A percentile compares a stretch with the other conserved stretches of the same genome.
Evolutionary conservation across 495 filamentous ascomycete species (phyloP).

Genomic region (Opeltia flavorubescens): DNA sequence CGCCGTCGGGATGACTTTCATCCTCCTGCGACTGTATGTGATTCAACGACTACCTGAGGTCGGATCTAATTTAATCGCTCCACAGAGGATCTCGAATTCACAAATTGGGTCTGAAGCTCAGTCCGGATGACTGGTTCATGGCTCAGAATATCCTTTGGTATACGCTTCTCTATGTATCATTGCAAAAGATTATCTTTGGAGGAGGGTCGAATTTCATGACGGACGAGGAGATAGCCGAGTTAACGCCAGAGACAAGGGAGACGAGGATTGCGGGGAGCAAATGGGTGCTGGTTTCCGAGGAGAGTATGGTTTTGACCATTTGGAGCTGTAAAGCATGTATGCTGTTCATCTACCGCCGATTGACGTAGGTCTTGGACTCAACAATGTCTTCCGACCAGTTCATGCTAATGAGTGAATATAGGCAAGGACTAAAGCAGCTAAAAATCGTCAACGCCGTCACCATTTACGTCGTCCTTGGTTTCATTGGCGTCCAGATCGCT

Average conservation of each 20-base stretch:
- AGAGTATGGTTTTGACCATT: conserved; percentile 35
- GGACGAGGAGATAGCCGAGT: conserved; percentile 21
- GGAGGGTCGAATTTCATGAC: conserved; percentile 42
- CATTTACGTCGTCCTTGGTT: conserved; percentile 6
- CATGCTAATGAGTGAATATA: neutral
- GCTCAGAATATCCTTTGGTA: conserved; percentile 34
- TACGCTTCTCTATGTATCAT: conserved; percentile 35
- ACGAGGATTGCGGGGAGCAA: conserved; percentile 37
- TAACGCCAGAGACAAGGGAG: conserved; percentile 26
- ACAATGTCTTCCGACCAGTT: neutral
- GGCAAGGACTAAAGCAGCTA: conserved; percentile 8
- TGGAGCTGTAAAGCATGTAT: conserved; percentile 40
- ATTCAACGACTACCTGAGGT: neutral
- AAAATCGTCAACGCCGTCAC: conserved; percentile 5
- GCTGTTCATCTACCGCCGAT: conserved; percentile 38
- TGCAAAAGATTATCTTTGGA: conserved; percentile 35
- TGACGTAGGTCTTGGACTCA: conserved; percentile 21
- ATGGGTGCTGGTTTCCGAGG: conserved; percentile 42
- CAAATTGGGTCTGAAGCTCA: conserved; percentile 31
- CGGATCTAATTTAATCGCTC: neutral
- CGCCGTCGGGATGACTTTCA: conserved; percentile 28
- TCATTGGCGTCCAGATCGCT: conserved; percentile 13
- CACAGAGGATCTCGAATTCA: conserved; percentile 33
- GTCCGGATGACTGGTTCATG: conserved; percentile 40
- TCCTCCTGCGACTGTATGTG: conserved; percentile 31